These are phyloP conservation scores for Pulicaria dysenterica DNA, from an alignment of 129 eudicot genomes.

Conservation along the genomic window DNA sequence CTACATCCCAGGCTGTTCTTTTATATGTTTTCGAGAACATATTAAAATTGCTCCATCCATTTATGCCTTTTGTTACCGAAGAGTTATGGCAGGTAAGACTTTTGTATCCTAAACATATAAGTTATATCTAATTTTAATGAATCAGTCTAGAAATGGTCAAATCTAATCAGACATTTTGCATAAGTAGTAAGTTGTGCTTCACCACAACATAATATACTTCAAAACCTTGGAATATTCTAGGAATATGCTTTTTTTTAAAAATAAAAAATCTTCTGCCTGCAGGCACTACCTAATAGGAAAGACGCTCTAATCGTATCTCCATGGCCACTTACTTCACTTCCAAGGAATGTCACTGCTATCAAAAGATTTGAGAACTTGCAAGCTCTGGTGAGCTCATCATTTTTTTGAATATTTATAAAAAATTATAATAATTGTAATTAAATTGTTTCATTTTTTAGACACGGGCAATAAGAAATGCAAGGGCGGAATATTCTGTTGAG, in stretches of 20 bases:
- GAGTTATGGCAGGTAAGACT: conserved; percentile 86
- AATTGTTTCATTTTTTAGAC: conserved; percentile 49
- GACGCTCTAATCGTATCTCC: conserved; percentile 86
- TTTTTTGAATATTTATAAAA: background rate
- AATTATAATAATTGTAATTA: conserved; percentile 5
- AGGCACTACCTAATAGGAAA: conserved; percentile 80
- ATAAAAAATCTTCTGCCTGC: conserved; percentile 16
- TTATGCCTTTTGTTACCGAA: conserved; percentile 98
- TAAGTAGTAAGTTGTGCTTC: too few species aligned
- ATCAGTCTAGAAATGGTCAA: too few species aligned
- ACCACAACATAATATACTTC: too few species aligned
- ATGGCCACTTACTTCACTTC: conserved; percentile 91
- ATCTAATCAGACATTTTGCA: too few species aligned
- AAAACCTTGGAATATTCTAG: too few species aligned
- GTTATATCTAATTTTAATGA: too few species aligned
- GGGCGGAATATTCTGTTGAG: conserved; percentile 98
- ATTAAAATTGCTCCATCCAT: conserved; percentile 84
- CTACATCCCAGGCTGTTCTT: conserved; percentile 82
- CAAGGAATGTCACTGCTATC: conserved; percentile 60
- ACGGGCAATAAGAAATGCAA: conserved; percentile 88
- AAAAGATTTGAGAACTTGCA: conserved; percentile 93
- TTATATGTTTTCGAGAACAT: conserved; percentile 82
- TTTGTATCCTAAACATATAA: background rate
- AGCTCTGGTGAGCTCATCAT: conserved; percentile 62
- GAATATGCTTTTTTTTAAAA: too few species aligned